Conservation (phyloP, 2,329 filamentous ascomycete genomes). For the Colletotrichum magnum region DNA sequence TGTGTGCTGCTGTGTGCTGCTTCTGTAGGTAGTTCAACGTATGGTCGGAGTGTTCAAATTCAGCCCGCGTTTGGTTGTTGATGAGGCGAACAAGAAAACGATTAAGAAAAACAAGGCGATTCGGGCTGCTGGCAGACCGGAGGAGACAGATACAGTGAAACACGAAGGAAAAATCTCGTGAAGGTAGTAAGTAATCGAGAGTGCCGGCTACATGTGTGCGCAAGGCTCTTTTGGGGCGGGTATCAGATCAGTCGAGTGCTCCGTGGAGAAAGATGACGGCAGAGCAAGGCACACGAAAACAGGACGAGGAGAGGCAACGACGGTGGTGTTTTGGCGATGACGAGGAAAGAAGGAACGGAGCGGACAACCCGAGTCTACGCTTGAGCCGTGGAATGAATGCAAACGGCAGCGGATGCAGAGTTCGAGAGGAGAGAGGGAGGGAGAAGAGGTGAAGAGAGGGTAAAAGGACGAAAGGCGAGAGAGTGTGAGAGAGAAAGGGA, state of each 20-base stretch:
- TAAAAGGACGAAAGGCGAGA: neutral
- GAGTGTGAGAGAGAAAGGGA: slow-evolving; percentile 12
- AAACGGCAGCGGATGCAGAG: slow-evolving; percentile 17
- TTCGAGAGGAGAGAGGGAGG: slow-evolving; percentile 12
- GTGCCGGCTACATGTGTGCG: neutral
- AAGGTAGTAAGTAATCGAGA: neutral
- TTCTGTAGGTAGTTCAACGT: slow-evolving; percentile 3
- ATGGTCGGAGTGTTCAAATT: slow-evolving; percentile 20
- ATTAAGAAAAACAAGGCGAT: neutral
- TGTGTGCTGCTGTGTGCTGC: slow-evolving; percentile 10
- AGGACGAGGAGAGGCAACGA: neutral
- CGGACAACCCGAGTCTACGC: slow-evolving; percentile 26
- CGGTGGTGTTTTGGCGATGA: slow-evolving; percentile 26
- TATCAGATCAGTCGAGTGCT: slow-evolving; percentile 3
- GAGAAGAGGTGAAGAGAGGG: slow-evolving; percentile 15
- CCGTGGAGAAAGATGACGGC: neutral
- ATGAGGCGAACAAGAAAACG: neutral
- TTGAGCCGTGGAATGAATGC: slow-evolving; percentile 37
- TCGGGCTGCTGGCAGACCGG: slow-evolving; percentile 9
- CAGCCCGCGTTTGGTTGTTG: slow-evolving; percentile 1
- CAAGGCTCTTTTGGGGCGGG: neutral
- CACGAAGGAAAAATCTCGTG: neutral
- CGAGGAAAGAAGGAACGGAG: slow-evolving; percentile 21
- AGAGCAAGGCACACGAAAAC: slow-evolving; percentile 7
- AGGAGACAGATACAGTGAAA: neutral